phyloP scores from a whole-genome alignment of 768 basidiomycete genomes.

The Hygrophorus russula region DNA sequence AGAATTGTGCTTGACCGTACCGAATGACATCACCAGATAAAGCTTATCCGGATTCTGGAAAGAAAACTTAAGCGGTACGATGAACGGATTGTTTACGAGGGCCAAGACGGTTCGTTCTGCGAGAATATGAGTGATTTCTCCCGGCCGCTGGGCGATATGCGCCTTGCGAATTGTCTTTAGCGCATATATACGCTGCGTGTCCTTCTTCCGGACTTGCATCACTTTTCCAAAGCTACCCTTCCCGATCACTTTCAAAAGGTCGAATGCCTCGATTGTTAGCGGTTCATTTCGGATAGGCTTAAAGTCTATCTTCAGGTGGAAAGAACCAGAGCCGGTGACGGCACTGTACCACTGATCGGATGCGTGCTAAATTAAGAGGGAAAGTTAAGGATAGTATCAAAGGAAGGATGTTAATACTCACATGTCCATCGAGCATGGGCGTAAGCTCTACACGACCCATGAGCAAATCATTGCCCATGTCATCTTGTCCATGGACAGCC shows the following conservation, averaged over 20 bases:
- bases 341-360: conserved; percentile 89
- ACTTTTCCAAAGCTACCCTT: conserved; percentile 98
- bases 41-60: conserved; percentile 98
- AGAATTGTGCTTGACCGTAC: conserved; percentile 29
- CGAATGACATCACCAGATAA: conserved; percentile 95
- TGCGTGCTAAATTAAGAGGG: conserved; percentile 38
- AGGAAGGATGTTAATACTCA: conserved; percentile 14
- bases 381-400: conserved; percentile 8
- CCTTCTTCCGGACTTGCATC: conserved; percentile 99
- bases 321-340: conserved; percentile 75
- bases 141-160: conserved; percentile 89
- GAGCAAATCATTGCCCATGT: conserved; percentile 96
- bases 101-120: conserved; percentile 96
- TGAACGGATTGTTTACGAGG: conserved; percentile 96
- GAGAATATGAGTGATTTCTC: conserved; percentile 96
- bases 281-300: conserved; percentile 76
- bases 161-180: conserved; percentile 98
- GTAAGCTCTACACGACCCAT: conserved; percentile 89
- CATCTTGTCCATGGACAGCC: conserved; percentile 62
- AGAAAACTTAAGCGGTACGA: conserved; percentile 97
- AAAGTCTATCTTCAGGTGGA: conserved; percentile 94
- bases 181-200: conserved; percentile 95
- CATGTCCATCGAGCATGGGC: conserved; percentile 71
- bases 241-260: conserved; percentile 94
- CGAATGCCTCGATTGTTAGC: conserved; percentile 93